Evolutionary conservation across 106 monocot genomes (phyloP).

Genomic region (Acorus gramineus): DNA sequence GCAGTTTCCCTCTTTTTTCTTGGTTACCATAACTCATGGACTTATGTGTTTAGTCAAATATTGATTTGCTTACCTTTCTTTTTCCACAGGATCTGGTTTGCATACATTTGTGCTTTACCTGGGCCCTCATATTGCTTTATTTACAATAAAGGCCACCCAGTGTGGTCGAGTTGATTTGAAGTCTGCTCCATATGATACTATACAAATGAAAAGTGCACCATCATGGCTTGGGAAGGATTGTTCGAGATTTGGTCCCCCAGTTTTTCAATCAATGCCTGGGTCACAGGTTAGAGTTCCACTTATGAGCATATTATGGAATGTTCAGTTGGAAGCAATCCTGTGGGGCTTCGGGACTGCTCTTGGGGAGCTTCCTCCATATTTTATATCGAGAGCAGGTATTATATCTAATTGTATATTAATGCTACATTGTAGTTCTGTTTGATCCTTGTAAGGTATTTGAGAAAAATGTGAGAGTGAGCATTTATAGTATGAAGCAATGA

Average conservation of each 20-base stretch:
- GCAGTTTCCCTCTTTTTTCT: no score
- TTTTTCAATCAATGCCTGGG: conserved; percentile 34
- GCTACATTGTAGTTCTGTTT: no score
- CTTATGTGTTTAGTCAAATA: neutral
- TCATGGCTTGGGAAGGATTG: conserved; percentile 97
- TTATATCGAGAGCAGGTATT: conserved; percentile 92
- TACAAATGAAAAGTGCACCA: conserved; percentile 59
- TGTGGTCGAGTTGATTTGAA: conserved; percentile 88
- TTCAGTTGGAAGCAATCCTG: conserved; percentile 84
- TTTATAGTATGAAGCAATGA: no score
- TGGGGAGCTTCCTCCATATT: conserved; percentile 97
- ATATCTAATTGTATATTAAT: neutral
- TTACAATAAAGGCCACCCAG: conserved; percentile 77
- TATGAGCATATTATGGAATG: conserved; percentile 63
- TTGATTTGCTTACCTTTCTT: neutral
- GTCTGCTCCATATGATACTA: conserved; percentile 86
- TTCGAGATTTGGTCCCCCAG: conserved; percentile 63
- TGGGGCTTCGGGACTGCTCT: conserved; percentile 98
- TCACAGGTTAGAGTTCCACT: conserved; percentile 63
- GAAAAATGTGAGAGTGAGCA: no score
- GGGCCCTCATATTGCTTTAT: conserved; percentile 89
- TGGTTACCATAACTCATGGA: no score
- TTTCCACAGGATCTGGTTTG: conserved; percentile 80
- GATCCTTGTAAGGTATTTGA: no score
- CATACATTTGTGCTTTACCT: conserved; percentile 96